These are phyloP conservation scores for Acorus calamus DNA, from an alignment of 106 monocot species.

Conservation along the genomic window DNA sequence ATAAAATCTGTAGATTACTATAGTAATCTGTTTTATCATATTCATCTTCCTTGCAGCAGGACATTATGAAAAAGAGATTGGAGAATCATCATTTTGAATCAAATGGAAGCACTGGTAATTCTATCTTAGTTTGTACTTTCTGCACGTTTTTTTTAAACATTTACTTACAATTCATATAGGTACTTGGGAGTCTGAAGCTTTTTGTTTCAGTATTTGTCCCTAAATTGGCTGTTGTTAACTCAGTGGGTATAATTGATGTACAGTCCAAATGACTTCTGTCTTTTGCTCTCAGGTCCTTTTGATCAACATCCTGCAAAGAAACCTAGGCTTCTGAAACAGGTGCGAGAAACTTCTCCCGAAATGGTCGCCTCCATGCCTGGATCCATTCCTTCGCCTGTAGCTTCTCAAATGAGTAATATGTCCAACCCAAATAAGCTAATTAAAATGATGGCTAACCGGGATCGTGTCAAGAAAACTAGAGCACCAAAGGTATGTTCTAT, in stretches of 20 bases:
- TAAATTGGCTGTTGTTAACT: not conserved
- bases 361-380: constrained; percentile 27
- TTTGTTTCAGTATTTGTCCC: too few species aligned
- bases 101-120: constrained; percentile 61
- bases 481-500: constrained; percentile 47
- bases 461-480: constrained; percentile 72
- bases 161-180: too few species aligned
- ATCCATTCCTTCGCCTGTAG: constrained; percentile 63
- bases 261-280: constrained; percentile 2
- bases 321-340: constrained; percentile 53
- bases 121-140: not conserved
- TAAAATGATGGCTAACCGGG: constrained; percentile 64
- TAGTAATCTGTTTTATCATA: not conserved
- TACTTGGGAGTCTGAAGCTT: too few species aligned
- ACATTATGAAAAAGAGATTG: constrained; percentile 48
- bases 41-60: constrained; percentile 40
- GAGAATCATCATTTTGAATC: constrained; percentile 60
- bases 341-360: constrained; percentile 44
- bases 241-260: not conserved
- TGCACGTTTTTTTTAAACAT: not conserved
- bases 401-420: constrained; percentile 97
- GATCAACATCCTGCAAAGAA: constrained; percentile 65
- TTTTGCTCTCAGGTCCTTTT: constrained; percentile 34
- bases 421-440: constrained; percentile 73
- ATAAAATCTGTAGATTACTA: not conserved